Evolutionary conservation across 805 yeast species (phyloP).

Genomic region (Schizosaccharomyces japonicus): DNA sequence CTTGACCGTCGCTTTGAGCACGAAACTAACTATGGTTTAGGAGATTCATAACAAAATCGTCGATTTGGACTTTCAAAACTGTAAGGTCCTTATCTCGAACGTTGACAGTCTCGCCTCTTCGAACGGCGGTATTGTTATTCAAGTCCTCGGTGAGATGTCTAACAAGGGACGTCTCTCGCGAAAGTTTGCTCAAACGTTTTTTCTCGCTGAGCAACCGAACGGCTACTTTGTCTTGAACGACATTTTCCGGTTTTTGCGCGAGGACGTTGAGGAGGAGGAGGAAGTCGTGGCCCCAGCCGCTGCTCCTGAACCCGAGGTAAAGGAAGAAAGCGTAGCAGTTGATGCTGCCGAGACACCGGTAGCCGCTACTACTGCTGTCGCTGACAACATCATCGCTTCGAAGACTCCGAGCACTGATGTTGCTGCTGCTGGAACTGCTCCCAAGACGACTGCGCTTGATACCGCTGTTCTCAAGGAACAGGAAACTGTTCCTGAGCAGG

Average conservation of each 20-base stretch:
- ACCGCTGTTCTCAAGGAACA: background rate
- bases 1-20: too few species aligned
- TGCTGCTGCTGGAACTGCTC: background rate
- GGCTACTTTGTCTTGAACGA: constrained; percentile 18
- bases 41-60: constrained; percentile 15
- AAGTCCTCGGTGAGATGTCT: constrained; percentile 21
- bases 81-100: constrained; percentile 18
- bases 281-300: constrained; percentile 5
- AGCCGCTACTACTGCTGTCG: background rate
- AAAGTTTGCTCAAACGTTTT: constrained; percentile 21
- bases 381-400: background rate
- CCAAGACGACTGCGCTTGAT: background rate
- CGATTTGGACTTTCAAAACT: constrained; percentile 15
- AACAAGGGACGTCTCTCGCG: constrained; percentile 14
- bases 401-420: background rate
- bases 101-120: constrained; percentile 18
- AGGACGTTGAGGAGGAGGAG: constrained; percentile 12
- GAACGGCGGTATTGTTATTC: constrained; percentile 17
- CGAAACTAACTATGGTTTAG: too few species aligned
- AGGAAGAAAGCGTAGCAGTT: background rate
- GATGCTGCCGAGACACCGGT: background rate
- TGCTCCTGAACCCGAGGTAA: background rate
- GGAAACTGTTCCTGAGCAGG: background rate
- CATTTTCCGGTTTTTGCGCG: constrained; percentile 18
- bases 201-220: constrained; percentile 15